phyloP scores from a whole-genome alignment of 257 asterid species.

The Penstemon newberryi region DNA sequence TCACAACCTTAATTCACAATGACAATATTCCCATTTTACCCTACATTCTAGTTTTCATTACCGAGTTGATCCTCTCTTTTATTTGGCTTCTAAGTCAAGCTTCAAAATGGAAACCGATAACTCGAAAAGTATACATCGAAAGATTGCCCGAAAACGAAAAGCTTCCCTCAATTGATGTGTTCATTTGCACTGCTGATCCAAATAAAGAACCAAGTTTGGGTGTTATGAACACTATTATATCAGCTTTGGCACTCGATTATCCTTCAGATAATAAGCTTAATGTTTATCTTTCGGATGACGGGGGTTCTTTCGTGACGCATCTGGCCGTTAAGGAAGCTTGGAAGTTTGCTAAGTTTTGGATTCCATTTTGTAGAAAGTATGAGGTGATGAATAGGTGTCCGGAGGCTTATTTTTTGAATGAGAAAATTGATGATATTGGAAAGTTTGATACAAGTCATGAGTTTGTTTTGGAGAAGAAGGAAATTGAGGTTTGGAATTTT shows the following conservation, averaged over 20 bases:
- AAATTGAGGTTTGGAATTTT: conserved; percentile 30
- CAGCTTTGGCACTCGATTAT: conserved; percentile 73
- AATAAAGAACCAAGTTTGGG: conserved; percentile 51
- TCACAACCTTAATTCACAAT: conserved; percentile 19
- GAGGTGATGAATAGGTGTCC: conserved; percentile 54
- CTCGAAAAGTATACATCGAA: conserved; percentile 42
- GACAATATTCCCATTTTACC: conserved; percentile 8
- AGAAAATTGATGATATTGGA: not conserved
- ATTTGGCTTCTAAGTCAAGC: conserved; percentile 58
- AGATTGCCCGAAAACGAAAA: conserved; percentile 37
- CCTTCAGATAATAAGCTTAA: conserved; percentile 51
- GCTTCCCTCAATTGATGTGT: conserved; percentile 57
- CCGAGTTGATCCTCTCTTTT: conserved; percentile 43
- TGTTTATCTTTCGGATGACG: conserved; percentile 66
- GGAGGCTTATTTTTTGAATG: conserved; percentile 34
- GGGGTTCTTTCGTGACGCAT: conserved; percentile 44
- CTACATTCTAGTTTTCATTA: conserved; percentile 27
- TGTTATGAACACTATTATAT: conserved; percentile 76
- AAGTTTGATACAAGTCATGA: not conserved
- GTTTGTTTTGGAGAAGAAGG: conserved; percentile 29
- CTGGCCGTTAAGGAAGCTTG: conserved; percentile 44
- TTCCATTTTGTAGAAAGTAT: conserved; percentile 60
- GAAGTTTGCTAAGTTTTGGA: conserved; percentile 47
- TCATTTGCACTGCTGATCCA: conserved; percentile 66
- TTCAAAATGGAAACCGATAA: conserved; percentile 49